These are phyloP conservation scores for Bolboschoenus planiculmis DNA, from an alignment of 176 grass and related monocot species.

Conservation along the genomic window DNA sequence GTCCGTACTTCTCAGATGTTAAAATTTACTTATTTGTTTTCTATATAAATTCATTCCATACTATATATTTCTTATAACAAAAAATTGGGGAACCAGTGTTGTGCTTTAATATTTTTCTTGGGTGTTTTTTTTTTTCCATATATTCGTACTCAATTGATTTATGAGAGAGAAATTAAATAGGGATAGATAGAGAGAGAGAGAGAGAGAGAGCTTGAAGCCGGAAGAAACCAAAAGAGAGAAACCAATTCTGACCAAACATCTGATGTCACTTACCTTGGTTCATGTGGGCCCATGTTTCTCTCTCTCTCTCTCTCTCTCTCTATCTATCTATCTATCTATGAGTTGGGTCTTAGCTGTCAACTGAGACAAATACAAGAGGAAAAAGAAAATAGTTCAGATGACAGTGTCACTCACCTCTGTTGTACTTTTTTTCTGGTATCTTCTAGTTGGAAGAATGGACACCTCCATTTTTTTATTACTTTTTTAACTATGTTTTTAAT, in stretches of 20 bases:
- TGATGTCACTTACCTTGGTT: slow-evolving; percentile 18
- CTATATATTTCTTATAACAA: too few relatives aligned
- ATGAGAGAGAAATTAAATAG: background rate
- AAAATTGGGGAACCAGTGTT: too few relatives aligned
- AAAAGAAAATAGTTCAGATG: background rate
- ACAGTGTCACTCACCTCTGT: background rate
- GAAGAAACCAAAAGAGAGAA: slow-evolving; percentile 9
- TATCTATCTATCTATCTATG: too few relatives aligned
- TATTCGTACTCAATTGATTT: background rate
- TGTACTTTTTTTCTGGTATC: background rate
- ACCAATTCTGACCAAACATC: slow-evolving; percentile 17
- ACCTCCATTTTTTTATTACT: background rate
- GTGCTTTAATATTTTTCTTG: background rate
- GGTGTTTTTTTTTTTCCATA: background rate
- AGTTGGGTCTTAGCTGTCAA: slow-evolving; percentile 28
- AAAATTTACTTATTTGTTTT: too few relatives aligned
- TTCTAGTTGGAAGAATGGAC: background rate
- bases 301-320: too few relatives aligned
- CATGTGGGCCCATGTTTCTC: background rate
- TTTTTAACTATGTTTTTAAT: too few relatives aligned
- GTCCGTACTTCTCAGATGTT: too few relatives aligned
- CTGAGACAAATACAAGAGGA: background rate
- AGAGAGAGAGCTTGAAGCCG: background rate
- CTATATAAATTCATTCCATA: too few relatives aligned
- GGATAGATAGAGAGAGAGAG: background rate